Conservation (phyloP, 768 basidiomycete genomes). For the Scleroderma citrinum region DNA sequence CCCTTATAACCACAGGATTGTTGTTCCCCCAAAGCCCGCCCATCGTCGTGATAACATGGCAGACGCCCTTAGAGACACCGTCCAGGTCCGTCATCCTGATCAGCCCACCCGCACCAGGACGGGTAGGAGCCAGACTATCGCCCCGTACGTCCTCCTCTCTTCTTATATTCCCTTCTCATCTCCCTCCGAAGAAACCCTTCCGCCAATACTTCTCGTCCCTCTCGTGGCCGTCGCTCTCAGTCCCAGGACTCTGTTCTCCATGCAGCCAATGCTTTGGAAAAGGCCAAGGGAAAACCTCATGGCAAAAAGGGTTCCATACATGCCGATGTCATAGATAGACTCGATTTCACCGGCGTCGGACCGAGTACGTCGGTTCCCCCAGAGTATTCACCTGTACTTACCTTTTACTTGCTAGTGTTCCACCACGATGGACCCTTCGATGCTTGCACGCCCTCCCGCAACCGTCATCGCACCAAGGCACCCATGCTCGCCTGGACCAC, state of each 20-base stretch:
- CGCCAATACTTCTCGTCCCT: constrained; percentile 15
- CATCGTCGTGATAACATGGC: constrained; percentile 39
- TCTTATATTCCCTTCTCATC: constrained; percentile 26
- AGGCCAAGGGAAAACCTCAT: constrained; percentile 43
- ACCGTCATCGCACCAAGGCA: constrained; percentile 70
- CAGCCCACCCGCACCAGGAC: constrained; percentile 42
- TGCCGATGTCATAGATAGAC: constrained; percentile 85
- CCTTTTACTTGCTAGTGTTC: constrained; percentile 52
- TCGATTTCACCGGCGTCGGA: constrained; percentile 81
- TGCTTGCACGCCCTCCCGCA: constrained; percentile 86
- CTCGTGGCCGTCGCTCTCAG: constrained; percentile 39
- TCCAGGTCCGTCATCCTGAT: constrained; percentile 44
- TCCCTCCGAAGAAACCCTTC: constrained; percentile 17
- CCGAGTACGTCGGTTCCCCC: constrained; percentile 52
- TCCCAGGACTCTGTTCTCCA: constrained; percentile 45
- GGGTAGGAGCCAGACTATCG: constrained; percentile 53
- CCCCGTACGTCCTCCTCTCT: constrained; percentile 16
- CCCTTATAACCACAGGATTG: constrained; percentile 17
- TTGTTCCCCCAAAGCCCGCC: constrained; percentile 25
- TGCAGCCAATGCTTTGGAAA: constrained; percentile 36
- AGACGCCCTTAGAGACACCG: constrained; percentile 67
- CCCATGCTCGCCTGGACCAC: constrained; percentile 76
- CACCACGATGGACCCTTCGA: constrained; percentile 93
- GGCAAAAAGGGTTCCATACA: constrained; percentile 72
- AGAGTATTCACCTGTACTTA: constrained; percentile 2